Evolutionary conservation across 805 yeast species (phyloP).

Genomic region (Ogataea henricii): DNA sequence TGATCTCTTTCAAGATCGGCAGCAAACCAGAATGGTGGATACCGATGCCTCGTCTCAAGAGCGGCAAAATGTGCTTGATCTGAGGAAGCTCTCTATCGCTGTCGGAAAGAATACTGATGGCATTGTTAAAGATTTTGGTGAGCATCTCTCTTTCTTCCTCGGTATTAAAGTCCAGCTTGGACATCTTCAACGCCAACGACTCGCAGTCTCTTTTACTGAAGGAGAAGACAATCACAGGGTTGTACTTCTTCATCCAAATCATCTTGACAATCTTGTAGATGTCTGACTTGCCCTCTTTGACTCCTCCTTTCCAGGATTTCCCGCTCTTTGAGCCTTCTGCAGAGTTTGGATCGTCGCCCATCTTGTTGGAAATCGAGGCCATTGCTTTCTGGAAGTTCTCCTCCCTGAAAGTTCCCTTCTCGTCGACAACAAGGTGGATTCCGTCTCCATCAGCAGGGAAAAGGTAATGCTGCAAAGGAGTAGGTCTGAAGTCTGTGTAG

Average conservation of each 20-base stretch:
- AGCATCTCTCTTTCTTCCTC: constrained; percentile 93
- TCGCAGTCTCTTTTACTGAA: constrained; percentile 97
- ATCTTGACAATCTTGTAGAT: constrained; percentile 95
- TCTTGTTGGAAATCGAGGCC: constrained; percentile 82
- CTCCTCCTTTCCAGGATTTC: constrained; percentile 85
- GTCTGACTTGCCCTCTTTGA: constrained; percentile 66
- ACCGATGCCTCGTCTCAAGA: constrained; percentile 93
- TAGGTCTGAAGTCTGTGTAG: constrained; percentile 97
- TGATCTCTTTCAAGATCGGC: constrained; percentile 90
- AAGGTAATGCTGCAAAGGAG: constrained; percentile 95
- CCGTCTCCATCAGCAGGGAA: constrained; percentile 99
- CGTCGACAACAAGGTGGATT: constrained; percentile 95
- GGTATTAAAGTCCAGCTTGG: constrained; percentile 89
- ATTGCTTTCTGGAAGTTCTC: constrained; percentile 98
- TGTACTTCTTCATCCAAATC: constrained; percentile 96
- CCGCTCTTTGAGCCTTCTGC: constrained; percentile 55
- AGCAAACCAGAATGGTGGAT: constrained; percentile 96
- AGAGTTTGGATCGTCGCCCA: constrained; percentile 82
- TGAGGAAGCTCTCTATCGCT: constrained; percentile 92
- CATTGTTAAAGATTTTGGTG: constrained; percentile 87
- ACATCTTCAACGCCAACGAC: constrained; percentile 89
- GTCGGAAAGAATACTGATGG: constrained; percentile 84
- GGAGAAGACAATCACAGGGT: constrained; percentile 98
- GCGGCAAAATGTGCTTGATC: constrained; percentile 86
- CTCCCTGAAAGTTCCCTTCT: constrained; percentile 92